These are phyloP conservation scores for Chytridium lagenaria DNA, from an alignment of 371 early-diverging fungal species.

Conservation along the genomic window DNA sequence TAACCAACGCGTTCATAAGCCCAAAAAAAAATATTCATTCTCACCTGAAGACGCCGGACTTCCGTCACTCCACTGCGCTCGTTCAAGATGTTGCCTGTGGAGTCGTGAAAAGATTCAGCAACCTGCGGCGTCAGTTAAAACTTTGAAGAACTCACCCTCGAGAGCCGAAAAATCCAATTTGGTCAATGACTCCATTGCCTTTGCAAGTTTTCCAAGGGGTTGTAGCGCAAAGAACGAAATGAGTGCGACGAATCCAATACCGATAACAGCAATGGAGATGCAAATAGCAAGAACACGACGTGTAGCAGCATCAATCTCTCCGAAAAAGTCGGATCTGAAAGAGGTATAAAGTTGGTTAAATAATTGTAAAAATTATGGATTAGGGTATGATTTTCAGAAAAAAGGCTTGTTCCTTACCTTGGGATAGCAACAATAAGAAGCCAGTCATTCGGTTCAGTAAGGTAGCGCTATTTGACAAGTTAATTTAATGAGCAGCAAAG, in stretches of 20 bases:
- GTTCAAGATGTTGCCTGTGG: conserved; percentile 12
- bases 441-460: conserved; percentile 7
- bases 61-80: not conserved
- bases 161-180: conserved; percentile 17
- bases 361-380: not conserved
- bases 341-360: not conserved
- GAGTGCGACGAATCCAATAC: conserved; percentile 1
- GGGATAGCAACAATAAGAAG: conserved; percentile 10
- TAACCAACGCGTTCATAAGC: too few relatives aligned
- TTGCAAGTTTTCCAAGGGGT: not conserved
- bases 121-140: not conserved
- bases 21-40: too few relatives aligned
- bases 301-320: conserved; percentile 11
- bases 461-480: not conserved
- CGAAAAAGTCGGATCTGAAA: conserved; percentile 10
- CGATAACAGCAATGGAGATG: conserved; percentile 1
- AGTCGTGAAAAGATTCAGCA: too few relatives aligned
- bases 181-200: conserved; percentile 17
- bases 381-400: too few relatives aligned
- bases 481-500: not conserved
- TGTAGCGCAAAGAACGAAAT: conserved; percentile 7
- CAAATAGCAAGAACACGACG: not conserved
- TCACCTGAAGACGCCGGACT: conserved; percentile 13
- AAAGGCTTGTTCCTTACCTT: too few relatives aligned
- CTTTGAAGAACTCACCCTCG: conserved; percentile 10